Evolutionary conservation across 2,329 filamentous ascomycete species (phyloP), one percentile per base, ranked within the genome.

Genomic region (Sporothrix pallida): DNA sequence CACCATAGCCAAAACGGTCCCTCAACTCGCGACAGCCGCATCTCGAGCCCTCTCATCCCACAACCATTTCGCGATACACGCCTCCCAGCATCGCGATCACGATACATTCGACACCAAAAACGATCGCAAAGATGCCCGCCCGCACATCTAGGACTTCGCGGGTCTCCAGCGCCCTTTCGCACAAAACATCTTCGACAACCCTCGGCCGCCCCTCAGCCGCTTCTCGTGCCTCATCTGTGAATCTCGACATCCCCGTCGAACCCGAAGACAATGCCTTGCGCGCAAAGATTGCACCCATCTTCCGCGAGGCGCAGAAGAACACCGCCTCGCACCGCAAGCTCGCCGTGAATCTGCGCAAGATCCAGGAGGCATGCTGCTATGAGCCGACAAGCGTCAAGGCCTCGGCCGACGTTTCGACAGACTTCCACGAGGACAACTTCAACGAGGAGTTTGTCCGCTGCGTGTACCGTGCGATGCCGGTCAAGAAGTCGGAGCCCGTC

Each of bases 321-420:
- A 97, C 93, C 0, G 94, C 95, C 0, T 93, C 93, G 1, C 96
- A 99, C 81, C 87, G 95, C 75, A 98, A 98, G 80, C 87, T 97
- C 0, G 92, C 92, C 3, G 92, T 98, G 75, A 94, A 91, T 69
- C 84, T 99, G 75, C 90, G 95, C 76, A 98, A 97, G 82, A 88
- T 97, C 60, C 95, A 98, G 79, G 95, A 98, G 80, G 87, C 91
- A 52, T 97, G 94, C 83, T 91, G 88, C 80, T 91, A 91, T 78
- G 89, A 91, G 77, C 88, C 85, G 20, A 85, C 83, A 48, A 86
- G 82, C 75, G 83, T 68, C 60, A 69, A 78, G 78, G 86, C 82
- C 77, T 56, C 54, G 9, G 72, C 56, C 17, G 84, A 79, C 2
- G 82, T 85, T 12, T 84, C 87, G 12, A 88, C 90, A 77, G 91